These are phyloP conservation scores for Podaxis sp. DNA, from an alignment of 768 basidiomycete species.

Conservation along the genomic window DNA sequence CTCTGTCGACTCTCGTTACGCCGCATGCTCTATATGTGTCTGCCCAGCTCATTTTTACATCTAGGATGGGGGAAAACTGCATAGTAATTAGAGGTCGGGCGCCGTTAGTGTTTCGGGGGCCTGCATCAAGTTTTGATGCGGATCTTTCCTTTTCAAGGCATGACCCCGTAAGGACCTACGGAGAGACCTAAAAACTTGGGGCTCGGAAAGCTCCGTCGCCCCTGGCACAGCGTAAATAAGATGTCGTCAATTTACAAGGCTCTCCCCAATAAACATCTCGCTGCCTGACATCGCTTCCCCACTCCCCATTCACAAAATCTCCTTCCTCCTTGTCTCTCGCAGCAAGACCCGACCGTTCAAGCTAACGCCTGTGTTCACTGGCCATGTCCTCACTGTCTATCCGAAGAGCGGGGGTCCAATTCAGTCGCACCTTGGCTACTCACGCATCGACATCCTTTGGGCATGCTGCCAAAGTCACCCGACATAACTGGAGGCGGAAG, in stretches of 20 bases:
- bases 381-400: slow-evolving; percentile 21
- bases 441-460: slow-evolving; percentile 41
- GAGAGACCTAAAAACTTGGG: too few relatives aligned
- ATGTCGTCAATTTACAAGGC: not conserved
- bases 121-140: too few relatives aligned
- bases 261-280: slow-evolving; percentile 8
- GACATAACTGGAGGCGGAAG: slow-evolving; percentile 70
- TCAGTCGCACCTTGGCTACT: slow-evolving; percentile 61
- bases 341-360: not conserved
- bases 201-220: too few relatives aligned
- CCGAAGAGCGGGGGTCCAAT: slow-evolving; percentile 24
- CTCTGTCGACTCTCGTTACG: too few relatives aligned
- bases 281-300: not conserved
- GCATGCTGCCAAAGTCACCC: slow-evolving; percentile 30
- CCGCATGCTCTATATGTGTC: too few relatives aligned
- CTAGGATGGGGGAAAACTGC: too few relatives aligned
- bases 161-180: too few relatives aligned
- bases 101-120: too few relatives aligned
- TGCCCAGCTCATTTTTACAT: too few relatives aligned
- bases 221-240: not conserved
- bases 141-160: too few relatives aligned
- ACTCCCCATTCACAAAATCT: not conserved
- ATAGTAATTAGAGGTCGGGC: too few relatives aligned
- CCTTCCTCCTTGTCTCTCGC: not conserved
- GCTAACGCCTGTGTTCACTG: not conserved